Conservation (phyloP, 1,284 basidiomycete genomes). For the Erythrobasidium hasegawianum region DNA sequence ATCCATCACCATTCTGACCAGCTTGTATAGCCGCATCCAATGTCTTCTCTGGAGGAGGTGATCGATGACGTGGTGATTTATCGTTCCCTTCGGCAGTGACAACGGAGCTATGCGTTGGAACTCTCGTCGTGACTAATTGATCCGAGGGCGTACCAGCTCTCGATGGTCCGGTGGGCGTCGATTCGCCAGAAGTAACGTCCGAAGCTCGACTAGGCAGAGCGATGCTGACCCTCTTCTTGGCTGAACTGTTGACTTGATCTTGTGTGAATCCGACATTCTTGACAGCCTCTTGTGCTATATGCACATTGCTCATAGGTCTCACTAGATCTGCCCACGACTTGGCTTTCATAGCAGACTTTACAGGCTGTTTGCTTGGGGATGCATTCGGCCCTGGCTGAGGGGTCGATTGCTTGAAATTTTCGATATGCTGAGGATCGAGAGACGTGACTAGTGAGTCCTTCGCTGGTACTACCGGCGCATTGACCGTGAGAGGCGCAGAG, state of each 20-base stretch:
- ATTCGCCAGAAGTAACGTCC: background rate
- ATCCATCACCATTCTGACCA: background rate
- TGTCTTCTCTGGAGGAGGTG: slow-evolving; percentile 15
- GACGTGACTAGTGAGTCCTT: slow-evolving; percentile 1
- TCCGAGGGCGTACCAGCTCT: background rate
- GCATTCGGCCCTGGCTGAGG: background rate
- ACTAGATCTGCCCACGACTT: slow-evolving; percentile 36
- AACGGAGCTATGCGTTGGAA: background rate
- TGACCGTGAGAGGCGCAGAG: slow-evolving; percentile 28
- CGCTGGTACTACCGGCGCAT: slow-evolving; percentile 21
- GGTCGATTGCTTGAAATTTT: background rate
- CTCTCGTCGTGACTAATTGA: background rate
- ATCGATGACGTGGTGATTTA: slow-evolving; percentile 12
- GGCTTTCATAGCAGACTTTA: slow-evolving; percentile 35
- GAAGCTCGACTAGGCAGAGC: slow-evolving; percentile 17
- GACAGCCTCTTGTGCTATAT: slow-evolving; percentile 21
- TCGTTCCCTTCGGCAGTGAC: slow-evolving; percentile 9
- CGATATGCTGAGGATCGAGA: slow-evolving; percentile 15
- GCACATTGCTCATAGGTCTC: slow-evolving; percentile 29
- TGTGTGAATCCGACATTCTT: slow-evolving; percentile 25
- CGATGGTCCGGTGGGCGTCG: background rate
- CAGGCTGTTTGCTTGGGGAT: slow-evolving; percentile 20
- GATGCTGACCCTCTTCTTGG: slow-evolving; percentile 30
- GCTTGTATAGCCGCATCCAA: background rate
- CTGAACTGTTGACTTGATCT: slow-evolving; percentile 10